phyloP scores from a whole-genome alignment of 1,139 yeast species.

The Suhomyces coccinellae region DNA sequence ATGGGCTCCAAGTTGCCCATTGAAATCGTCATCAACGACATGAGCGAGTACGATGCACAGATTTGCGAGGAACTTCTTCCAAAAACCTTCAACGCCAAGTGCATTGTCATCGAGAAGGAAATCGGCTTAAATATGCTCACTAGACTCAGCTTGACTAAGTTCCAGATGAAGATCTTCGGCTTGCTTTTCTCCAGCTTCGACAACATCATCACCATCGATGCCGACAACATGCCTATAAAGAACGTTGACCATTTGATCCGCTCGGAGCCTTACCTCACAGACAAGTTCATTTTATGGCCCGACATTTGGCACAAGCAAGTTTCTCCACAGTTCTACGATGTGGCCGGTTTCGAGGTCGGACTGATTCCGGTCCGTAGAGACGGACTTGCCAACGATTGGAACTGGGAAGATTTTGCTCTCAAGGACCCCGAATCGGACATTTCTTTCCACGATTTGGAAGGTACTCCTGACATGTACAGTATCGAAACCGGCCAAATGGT shows the following conservation, averaged over 20 bases:
- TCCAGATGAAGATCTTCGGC: conserved; percentile 35
- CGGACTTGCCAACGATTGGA: conserved; percentile 31
- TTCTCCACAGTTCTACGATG: conserved; percentile 36
- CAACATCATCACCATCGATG: conserved; percentile 35
- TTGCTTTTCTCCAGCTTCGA: conserved; percentile 38
- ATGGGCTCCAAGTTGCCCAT: conserved; percentile 37
- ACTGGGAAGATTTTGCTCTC: conserved; percentile 22
- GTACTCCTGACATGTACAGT: conserved; percentile 30
- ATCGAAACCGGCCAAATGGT: conserved; percentile 41
- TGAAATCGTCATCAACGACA: conserved; percentile 33
- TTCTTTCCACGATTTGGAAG: conserved; percentile 36
- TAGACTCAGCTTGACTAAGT: conserved; percentile 22
- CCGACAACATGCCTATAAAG: conserved; percentile 36
- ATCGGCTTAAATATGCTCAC: conserved; percentile 27
- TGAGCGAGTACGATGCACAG: conserved; percentile 27
- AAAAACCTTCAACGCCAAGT: conserved; percentile 29
- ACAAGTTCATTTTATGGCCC: conserved; percentile 41
- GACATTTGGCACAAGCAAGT: conserved; percentile 40
- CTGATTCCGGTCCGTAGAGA: conserved; percentile 28
- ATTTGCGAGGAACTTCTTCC: conserved; percentile 35
- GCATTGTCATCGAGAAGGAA: conserved; percentile 32
- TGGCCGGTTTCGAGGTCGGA: conserved; percentile 34
- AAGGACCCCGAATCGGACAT: conserved; percentile 22
- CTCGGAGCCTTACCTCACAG: conserved; percentile 28
- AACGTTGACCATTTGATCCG: conserved; percentile 32